Percentiles rank a stretch among this genome's conserved stretches.
Conservation (phyloP, 1,284 basidiomycete genomes). For the Apiotrichum siamense region DNA sequence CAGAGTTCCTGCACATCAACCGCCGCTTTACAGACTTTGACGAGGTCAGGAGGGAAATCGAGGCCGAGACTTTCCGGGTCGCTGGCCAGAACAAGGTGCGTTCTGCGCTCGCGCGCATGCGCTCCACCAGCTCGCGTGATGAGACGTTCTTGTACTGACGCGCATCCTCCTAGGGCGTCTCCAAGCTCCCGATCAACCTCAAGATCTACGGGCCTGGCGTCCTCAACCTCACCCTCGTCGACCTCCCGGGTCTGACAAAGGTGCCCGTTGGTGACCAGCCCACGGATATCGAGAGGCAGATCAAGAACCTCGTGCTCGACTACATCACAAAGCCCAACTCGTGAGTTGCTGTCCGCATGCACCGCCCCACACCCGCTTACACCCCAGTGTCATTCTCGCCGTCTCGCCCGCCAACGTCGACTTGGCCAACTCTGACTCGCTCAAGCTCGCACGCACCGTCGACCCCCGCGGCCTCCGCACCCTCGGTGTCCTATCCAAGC, state of each 20-base stretch:
- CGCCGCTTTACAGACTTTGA: slow-evolving; percentile 91
- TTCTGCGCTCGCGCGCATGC: not conserved
- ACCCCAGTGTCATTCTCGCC: slow-evolving; percentile 78
- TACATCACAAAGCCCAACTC: slow-evolving; percentile 97
- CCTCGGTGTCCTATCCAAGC: slow-evolving; percentile 92
- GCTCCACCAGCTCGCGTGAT: not conserved
- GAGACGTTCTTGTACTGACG: not conserved
- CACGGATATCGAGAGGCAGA: slow-evolving; percentile 93
- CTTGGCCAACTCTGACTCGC: slow-evolving; percentile 93
- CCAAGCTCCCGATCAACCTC: slow-evolving; percentile 88
- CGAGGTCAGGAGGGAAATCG: slow-evolving; percentile 93
- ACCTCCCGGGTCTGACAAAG: slow-evolving; percentile 93
- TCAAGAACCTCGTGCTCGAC: slow-evolving; percentile 85
- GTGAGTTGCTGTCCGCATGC: slow-evolving; percentile 56
- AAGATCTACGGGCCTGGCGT: slow-evolving; percentile 94
- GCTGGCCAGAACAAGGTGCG: slow-evolving; percentile 89
- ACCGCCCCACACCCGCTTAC: no score
- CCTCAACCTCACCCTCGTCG: slow-evolving; percentile 89
- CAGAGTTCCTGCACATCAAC: slow-evolving; percentile 93
- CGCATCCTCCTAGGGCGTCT: slow-evolving; percentile 59
- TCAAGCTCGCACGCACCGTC: slow-evolving; percentile 90
- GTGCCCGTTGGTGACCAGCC: slow-evolving; percentile 65
- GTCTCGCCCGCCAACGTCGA: slow-evolving; percentile 97
- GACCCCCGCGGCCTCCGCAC: slow-evolving; percentile 94
- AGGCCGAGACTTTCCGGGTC: slow-evolving; percentile 94